Evolutionary conservation across 2,329 filamentous ascomycete genomes (phyloP).

Genomic region (Clathrospora elynae): DNA sequence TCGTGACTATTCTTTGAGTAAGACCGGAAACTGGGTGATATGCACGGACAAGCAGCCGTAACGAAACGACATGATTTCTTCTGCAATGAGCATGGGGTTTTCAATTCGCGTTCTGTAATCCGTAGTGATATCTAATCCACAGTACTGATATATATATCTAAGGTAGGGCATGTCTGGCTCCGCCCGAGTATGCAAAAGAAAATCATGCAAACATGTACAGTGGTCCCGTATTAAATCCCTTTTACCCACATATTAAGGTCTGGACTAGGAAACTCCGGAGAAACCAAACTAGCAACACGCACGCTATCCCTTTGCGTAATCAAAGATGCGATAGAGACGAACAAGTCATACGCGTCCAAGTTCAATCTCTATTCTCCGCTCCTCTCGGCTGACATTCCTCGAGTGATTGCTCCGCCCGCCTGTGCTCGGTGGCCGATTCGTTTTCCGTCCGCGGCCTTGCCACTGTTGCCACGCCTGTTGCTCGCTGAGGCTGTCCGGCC

Average conservation of each 20-base stretch:
- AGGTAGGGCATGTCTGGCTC: too few species aligned
- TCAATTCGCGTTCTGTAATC: too few species aligned
- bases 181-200: not conserved
- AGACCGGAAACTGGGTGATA: too few species aligned
- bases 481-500: slow-evolving; percentile 38
- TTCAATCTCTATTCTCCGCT: slow-evolving; percentile 51
- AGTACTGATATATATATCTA: too few species aligned
- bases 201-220: slow-evolving; percentile 6
- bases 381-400: slow-evolving; percentile 45
- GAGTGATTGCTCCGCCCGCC: slow-evolving; percentile 37
- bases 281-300: slow-evolving; percentile 20
- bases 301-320: slow-evolving; percentile 11
- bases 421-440: slow-evolving; percentile 34
- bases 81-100: too few species aligned
- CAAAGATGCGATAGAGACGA: not conserved
- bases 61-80: too few species aligned
- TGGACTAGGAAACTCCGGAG: slow-evolving; percentile 8
- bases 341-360: slow-evolving; percentile 32
- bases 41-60: too few species aligned
- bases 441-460: slow-evolving; percentile 39
- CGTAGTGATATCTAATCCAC: too few species aligned
- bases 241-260: slow-evolving; percentile 1
- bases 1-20: too few species aligned
- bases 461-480: slow-evolving; percentile 37
- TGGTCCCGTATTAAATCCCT: slow-evolving; percentile 1